Evolutionary conservation across 2,329 filamentous ascomycete genomes (phyloP).

Genomic region (Didymella arachidicola): DNA sequence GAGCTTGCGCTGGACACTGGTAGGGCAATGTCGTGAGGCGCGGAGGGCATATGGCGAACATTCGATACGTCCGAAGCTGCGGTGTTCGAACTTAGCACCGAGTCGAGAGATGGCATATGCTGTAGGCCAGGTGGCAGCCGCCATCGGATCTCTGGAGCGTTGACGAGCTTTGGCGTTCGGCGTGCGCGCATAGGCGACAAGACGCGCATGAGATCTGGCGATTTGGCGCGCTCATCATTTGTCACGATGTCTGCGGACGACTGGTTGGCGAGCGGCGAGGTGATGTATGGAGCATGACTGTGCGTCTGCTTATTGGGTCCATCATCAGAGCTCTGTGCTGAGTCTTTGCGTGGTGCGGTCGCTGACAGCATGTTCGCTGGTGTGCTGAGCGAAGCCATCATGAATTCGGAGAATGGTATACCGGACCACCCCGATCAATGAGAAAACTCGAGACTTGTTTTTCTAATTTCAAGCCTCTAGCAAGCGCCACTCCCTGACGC

Average conservation of each 20-base stretch:
- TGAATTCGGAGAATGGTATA: background rate
- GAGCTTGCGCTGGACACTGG: background rate
- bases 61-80: constrained; percentile 3
- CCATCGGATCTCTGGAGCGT: constrained; percentile 16
- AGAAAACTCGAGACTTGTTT: too few relatives aligned
- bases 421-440: too few relatives aligned
- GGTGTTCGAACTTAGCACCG: background rate
- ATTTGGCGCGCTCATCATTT: constrained; percentile 13
- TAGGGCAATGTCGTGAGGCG: background rate
- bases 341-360: constrained; percentile 3
- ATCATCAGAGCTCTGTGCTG: constrained; percentile 6
- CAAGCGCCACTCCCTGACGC: too few relatives aligned
- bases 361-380: background rate
- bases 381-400: background rate
- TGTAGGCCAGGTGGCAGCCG: background rate
- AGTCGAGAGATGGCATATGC: constrained; percentile 5
- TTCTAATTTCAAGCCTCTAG: too few relatives aligned
- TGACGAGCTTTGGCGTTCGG: constrained; percentile 13
- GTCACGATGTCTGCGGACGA: constrained; percentile 8
- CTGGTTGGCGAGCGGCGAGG: background rate
- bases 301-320: background rate
- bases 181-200: constrained; percentile 12
- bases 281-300: too few relatives aligned
- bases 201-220: constrained; percentile 1
- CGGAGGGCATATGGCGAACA: background rate